Evolutionary conservation across 2,329 filamentous ascomycete species (phyloP).

Genomic region (Dothistroma septosporum): DNA sequence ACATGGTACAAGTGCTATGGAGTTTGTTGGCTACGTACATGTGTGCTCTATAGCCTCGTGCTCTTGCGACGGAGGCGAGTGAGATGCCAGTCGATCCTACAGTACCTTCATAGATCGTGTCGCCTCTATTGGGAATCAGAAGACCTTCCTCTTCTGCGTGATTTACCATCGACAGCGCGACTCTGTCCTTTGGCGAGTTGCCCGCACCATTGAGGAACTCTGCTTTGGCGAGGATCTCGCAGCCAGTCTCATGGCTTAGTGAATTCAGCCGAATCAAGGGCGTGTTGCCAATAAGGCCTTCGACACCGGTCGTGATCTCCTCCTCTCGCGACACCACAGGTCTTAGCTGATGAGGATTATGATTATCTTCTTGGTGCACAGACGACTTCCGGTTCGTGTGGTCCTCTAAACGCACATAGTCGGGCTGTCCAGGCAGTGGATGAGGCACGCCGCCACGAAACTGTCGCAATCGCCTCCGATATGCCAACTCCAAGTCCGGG

Average conservation of each 20-base stretch:
- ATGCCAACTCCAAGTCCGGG: conserved; percentile 65
- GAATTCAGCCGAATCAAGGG: conserved; percentile 82
- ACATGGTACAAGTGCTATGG: not conserved
- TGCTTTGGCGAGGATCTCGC: conserved; percentile 86
- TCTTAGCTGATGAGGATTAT: conserved; percentile 4
- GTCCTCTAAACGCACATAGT: conserved; percentile 32
- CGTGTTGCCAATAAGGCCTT: conserved; percentile 89
- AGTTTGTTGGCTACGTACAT: conserved; percentile 53
- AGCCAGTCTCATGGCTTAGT: conserved; percentile 79
- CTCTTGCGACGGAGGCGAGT: conserved; percentile 80
- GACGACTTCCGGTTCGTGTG: conserved; percentile 24
- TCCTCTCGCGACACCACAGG: conserved; percentile 12
- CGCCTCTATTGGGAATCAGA: conserved; percentile 72
- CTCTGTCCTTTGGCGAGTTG: conserved; percentile 89
- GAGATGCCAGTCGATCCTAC: conserved; percentile 96
- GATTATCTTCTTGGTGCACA: conserved; percentile 5
- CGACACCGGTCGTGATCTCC: conserved; percentile 70
- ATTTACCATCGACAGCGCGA: conserved; percentile 84
- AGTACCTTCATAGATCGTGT: conserved; percentile 96
- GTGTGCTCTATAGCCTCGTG: conserved; percentile 83
- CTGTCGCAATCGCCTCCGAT: conserved; percentile 44
- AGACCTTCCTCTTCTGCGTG: conserved; percentile 73
- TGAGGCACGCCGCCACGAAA: conserved; percentile 22
- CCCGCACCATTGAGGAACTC: conserved; percentile 96
- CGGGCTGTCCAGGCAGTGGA: conserved; percentile 26